Evolutionary conservation across 768 basidiomycete genomes (phyloP), one percentile per base, ranked within the genome.

Genomic region (Termitomyces sp.): DNA sequence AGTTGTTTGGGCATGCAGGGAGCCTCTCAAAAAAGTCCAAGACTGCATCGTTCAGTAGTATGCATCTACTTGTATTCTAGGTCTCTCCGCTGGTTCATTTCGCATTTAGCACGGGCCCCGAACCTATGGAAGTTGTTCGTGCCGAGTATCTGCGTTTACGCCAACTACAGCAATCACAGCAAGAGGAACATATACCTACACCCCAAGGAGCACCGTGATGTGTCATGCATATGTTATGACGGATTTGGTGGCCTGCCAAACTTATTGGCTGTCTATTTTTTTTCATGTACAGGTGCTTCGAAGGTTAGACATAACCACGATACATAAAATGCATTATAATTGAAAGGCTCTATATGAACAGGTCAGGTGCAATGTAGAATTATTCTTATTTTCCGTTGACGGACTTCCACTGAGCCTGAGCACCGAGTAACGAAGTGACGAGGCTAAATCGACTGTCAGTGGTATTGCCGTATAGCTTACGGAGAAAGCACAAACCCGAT

Each of bases 1-100:
- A 5, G 86, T 94, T 25, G 86, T 86, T 14, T 95, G 93, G 93
- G 82, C 85, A 23, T 95, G 93, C 67, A 83, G 79, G 66, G 76
- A 76, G 32, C 79, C 86, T 66, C 81, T 89, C 53, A 84, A 81
- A 63, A 75, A 71, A 12, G 76, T 94, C 42, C 88, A 94, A 66
- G 78, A 80, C 1, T 95, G 93, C 67, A 86, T 95, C 81, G 65
- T 85, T 14, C 82, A 84, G 67, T 91, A 82, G 92, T 94, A 65
- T 66, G 89, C 76, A 8, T n/a, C 17, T 21, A 39, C 35, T 25
- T 40, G 51, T 47, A 14, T 32, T 35, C 55, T 12, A 28, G 19
- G 27, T 37, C 40, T 25, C 41, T 28, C 51, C 52, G 41, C 47
- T 42, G 49, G 52, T 43, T 50, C 53, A 56, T 42, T 37, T 25